A percentile compares a stretch with the other conserved stretches of the same genome.
phyloP scores from a whole-genome alignment of 1,284 basidiomycete genomes.

The Moesziomyces parantarcticus region DNA sequence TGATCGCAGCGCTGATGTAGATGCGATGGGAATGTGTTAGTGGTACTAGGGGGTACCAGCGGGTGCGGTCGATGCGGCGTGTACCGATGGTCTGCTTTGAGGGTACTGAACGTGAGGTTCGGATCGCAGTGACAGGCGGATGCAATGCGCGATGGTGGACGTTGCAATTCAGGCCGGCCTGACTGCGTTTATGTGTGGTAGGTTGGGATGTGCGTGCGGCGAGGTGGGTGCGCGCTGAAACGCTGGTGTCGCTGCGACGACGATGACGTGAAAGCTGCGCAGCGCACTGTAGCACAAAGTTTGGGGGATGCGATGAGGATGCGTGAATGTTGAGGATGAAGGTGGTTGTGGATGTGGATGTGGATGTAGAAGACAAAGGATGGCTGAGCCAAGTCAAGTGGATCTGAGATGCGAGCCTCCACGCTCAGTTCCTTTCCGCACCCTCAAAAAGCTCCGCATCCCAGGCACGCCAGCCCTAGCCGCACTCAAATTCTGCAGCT shows the following conservation, averaged over 20 bases:
- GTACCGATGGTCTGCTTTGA: no score
- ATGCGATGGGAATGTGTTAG: neutral
- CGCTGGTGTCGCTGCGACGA: neutral
- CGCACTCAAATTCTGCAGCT: neutral
- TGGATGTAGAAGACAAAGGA: neutral
- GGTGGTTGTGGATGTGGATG: neutral
- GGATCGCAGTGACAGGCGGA: neutral
- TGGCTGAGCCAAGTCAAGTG: slow-evolving; percentile 3
- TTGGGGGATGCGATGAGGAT: neutral
- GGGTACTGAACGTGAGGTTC: neutral
- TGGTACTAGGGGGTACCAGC: neutral
- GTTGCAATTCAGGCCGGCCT: neutral
- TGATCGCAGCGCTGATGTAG: slow-evolving; percentile 2
- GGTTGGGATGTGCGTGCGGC: neutral
- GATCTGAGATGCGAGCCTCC: neutral
- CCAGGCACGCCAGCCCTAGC: neutral
- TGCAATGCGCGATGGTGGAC: neutral
- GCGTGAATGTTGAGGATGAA: neutral
- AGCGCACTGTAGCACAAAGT: neutral
- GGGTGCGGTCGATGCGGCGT: no score
- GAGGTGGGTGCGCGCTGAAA: neutral
- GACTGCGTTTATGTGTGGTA: neutral
- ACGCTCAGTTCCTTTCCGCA: neutral
- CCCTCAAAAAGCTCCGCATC: neutral
- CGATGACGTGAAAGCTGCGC: neutral